Evolutionary conservation across 2,329 filamentous ascomycete genomes (phyloP).

Genomic region (Hymenoscyphus fraxineus): DNA sequence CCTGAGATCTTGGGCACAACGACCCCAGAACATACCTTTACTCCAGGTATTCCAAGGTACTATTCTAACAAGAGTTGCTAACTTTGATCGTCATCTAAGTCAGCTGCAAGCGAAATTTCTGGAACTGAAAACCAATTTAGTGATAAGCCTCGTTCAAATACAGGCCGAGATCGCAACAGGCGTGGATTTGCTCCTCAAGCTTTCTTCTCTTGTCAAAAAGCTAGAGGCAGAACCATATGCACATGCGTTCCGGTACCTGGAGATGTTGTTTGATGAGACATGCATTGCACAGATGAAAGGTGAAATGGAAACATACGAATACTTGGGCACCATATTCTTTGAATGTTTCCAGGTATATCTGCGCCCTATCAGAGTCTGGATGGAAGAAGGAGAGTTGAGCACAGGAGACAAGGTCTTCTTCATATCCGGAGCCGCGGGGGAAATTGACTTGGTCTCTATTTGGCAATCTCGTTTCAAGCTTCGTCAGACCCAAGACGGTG

Average conservation of each 20-base stretch:
- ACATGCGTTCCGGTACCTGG: constrained; percentile 66
- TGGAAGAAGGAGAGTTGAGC: constrained; percentile 70
- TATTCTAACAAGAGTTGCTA: constrained; percentile 43
- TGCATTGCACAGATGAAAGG: constrained; percentile 67
- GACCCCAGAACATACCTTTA: constrained; percentile 30
- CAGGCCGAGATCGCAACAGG: constrained; percentile 52
- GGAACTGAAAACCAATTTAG: constrained; percentile 46
- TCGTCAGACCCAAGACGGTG: constrained; percentile 54
- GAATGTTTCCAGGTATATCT: constrained; percentile 80
- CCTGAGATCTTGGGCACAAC: constrained; percentile 46
- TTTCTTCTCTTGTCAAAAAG: constrained; percentile 60
- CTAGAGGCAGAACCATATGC: constrained; percentile 42
- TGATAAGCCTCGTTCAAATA: constrained; percentile 65
- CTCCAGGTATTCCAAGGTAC: constrained; percentile 32
- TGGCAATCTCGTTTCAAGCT: constrained; percentile 76
- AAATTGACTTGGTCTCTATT: constrained; percentile 58
- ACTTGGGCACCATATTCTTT: constrained; percentile 68
- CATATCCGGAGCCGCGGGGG: constrained; percentile 55
- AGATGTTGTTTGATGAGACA: constrained; percentile 69
- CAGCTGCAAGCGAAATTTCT: constrained; percentile 59
- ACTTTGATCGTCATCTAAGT: constrained; percentile 58
- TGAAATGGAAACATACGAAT: constrained; percentile 56
- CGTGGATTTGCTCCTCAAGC: constrained; percentile 52
- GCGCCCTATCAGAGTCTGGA: constrained; percentile 76
- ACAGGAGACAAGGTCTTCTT: constrained; percentile 71